Evolutionary conservation across 78 protist species (phyloP).

Genomic region (Bigelowiella natans): DNA sequence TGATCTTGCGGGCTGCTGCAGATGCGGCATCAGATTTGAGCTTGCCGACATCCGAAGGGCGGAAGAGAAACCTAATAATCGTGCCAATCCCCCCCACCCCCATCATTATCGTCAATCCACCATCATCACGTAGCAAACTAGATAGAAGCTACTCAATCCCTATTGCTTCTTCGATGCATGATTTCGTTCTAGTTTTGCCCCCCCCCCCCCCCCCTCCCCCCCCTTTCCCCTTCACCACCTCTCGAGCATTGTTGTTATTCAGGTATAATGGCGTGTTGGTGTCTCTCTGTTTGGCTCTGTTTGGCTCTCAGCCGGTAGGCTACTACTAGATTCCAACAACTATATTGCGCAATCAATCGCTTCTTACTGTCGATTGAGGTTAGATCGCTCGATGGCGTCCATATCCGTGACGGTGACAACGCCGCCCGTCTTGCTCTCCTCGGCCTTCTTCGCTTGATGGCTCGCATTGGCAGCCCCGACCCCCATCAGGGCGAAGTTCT

Average conservation of each 20-base stretch:
- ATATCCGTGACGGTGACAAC: conserved; percentile 43
- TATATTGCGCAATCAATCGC: too few relatives aligned
- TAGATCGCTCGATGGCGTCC: conserved; percentile 49
- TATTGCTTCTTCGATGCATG: too few relatives aligned
- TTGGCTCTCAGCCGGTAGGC: too few relatives aligned
- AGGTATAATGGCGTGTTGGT: too few relatives aligned
- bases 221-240: too few relatives aligned
- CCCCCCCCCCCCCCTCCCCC: conserved; percentile 47
- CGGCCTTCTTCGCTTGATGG: neutral
- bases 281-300: too few relatives aligned
- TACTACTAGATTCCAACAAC: too few relatives aligned
- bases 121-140: too few relatives aligned
- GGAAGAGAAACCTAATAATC: conserved; percentile 31
- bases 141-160: too few relatives aligned
- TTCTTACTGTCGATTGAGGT: neutral
- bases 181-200: conserved; percentile 43
- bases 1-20: conserved; percentile 74
- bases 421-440: conserved; percentile 19
- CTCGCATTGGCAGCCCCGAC: conserved; percentile 7
- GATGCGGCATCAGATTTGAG: conserved; percentile 84
- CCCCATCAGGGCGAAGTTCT: conserved; percentile 71
- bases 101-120: too few relatives aligned
- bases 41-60: conserved; percentile 37
- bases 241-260: too few relatives aligned
- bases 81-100: neutral